These are phyloP conservation scores for Lecanicillium sp. DNA, from an alignment of 2,329 filamentous ascomycete genomes.

Conservation along the genomic window DNA sequence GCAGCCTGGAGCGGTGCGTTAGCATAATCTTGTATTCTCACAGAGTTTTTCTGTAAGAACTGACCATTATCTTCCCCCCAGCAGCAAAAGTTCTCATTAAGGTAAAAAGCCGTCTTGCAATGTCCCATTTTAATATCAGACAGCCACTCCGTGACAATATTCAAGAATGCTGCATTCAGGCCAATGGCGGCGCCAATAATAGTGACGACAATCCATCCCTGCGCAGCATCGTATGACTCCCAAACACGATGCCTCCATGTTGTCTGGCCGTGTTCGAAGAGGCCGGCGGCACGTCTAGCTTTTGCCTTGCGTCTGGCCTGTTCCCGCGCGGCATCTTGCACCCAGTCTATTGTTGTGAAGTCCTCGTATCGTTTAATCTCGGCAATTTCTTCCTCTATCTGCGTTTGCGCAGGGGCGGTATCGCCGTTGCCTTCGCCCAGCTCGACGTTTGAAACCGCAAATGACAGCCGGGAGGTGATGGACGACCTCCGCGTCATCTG, in stretches of 20 bases:
- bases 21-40: slow-evolving; percentile 10
- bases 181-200: slow-evolving; percentile 90
- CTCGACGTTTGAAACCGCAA: slow-evolving; percentile 58
- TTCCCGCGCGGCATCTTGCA: slow-evolving; percentile 91
- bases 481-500: slow-evolving; percentile 39
- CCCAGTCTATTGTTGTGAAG: slow-evolving; percentile 98
- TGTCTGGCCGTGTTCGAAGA: slow-evolving; percentile 60
- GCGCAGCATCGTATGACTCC: slow-evolving; percentile 90
- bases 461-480: slow-evolving; percentile 58
- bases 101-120: slow-evolving; percentile 90
- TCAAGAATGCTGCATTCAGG: slow-evolving; percentile 84
- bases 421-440: slow-evolving; percentile 48
- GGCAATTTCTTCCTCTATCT: slow-evolving; percentile 89
- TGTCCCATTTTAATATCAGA: slow-evolving; percentile 94
- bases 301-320: slow-evolving; percentile 72
- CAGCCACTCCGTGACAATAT: slow-evolving; percentile 95
- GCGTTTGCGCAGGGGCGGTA: slow-evolving; percentile 50
- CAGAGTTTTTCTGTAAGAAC: slow-evolving; percentile 13
- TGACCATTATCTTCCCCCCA: slow-evolving; percentile 85
- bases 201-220: slow-evolving; percentile 96
- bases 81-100: slow-evolving; percentile 97
- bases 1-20: slow-evolving; percentile 55
- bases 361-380: slow-evolving; percentile 99
- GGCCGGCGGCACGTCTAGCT: slow-evolving; percentile 62
- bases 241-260: slow-evolving; percentile 76